phyloP scores from a whole-genome alignment of 1,284 basidiomycete genomes.

The Ganoderma multipileum region DNA sequence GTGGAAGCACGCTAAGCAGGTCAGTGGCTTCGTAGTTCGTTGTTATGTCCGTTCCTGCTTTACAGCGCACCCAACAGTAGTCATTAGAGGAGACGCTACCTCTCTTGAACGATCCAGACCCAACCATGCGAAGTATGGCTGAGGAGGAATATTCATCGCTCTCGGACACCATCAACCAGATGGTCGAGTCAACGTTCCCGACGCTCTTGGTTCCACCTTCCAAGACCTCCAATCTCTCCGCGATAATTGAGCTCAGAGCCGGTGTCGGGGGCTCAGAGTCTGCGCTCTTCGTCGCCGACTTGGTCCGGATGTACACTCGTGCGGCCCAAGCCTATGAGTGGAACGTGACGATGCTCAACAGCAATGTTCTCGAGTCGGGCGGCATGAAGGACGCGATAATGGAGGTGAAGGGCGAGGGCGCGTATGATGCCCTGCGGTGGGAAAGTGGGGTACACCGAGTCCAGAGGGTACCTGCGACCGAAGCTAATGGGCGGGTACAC shows the following conservation, averaged over 20 bases:
- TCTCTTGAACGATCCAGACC: slow-evolving; percentile 80
- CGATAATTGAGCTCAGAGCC: slow-evolving; percentile 89
- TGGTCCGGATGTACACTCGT: slow-evolving; percentile 86
- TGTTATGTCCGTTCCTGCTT: neutral
- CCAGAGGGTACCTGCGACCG: slow-evolving; percentile 92
- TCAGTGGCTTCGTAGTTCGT: slow-evolving; percentile 36
- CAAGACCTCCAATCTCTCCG: slow-evolving; percentile 69
- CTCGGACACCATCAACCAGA: slow-evolving; percentile 51
- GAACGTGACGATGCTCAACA: slow-evolving; percentile 60
- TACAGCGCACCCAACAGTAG: slow-evolving; percentile 49
- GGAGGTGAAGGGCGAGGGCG: slow-evolving; percentile 80
- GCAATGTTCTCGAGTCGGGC: slow-evolving; percentile 61
- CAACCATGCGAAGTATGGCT: slow-evolving; percentile 76
- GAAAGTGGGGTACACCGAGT: slow-evolving; percentile 98
- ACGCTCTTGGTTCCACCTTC: slow-evolving; percentile 77
- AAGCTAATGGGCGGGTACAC: slow-evolving; percentile 87
- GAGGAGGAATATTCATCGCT: slow-evolving; percentile 70
- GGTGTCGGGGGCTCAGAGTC: slow-evolving; percentile 95
- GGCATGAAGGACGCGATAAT: slow-evolving; percentile 88
- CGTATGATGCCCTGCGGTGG: slow-evolving; percentile 84
- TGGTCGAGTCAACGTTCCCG: slow-evolving; percentile 68
- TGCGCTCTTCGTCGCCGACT: slow-evolving; percentile 80
- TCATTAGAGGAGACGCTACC: slow-evolving; percentile 66
- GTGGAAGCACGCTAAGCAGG: slow-evolving; percentile 53
- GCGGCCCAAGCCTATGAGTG: slow-evolving; percentile 63